phyloP scores from a whole-genome alignment of 2,329 filamentous ascomycete genomes.

The Thelonectria blattea region DNA sequence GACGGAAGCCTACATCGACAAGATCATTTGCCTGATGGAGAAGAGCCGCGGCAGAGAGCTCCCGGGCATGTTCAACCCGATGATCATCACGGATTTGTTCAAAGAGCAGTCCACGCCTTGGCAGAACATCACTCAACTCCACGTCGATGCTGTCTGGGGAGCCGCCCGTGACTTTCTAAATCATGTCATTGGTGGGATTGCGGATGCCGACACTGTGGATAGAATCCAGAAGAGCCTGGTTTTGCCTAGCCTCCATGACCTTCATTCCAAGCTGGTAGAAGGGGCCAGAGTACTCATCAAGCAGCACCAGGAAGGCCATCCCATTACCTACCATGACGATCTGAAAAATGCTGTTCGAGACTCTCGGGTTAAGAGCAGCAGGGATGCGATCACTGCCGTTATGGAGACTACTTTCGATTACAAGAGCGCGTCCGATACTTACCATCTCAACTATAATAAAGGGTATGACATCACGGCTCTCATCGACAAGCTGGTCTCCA shows the following conservation, averaged over 20 bases:
- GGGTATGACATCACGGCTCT: neutral
- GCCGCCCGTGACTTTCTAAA: slow-evolving; percentile 17
- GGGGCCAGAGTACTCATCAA: slow-evolving; percentile 54
- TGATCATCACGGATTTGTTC: slow-evolving; percentile 66
- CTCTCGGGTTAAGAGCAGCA: slow-evolving; percentile 26
- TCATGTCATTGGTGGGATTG: slow-evolving; percentile 19
- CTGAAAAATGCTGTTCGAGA: slow-evolving; percentile 49
- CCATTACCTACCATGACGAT: slow-evolving; percentile 60
- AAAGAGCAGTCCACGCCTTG: slow-evolving; percentile 62
- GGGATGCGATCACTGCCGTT: neutral
- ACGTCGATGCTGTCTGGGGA: slow-evolving; percentile 25
- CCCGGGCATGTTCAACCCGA: slow-evolving; percentile 64
- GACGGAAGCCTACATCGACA: slow-evolving; percentile 26
- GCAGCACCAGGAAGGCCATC: slow-evolving; percentile 50
- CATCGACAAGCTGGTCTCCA: neutral
- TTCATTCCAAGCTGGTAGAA: slow-evolving; percentile 39
- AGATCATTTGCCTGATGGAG: slow-evolving; percentile 32
- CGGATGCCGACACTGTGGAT: slow-evolving; percentile 22
- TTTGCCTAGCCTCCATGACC: slow-evolving; percentile 24
- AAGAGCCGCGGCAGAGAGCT: slow-evolving; percentile 55
- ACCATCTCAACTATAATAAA: neutral
- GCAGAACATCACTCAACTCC: slow-evolving; percentile 49
- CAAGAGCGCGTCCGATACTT: too few relatives aligned
- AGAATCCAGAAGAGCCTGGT: slow-evolving; percentile 25
- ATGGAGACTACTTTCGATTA: too few relatives aligned